Percentiles rank a stretch among this genome's conserved stretches.
Conservation (phyloP, 2,329 filamentous ascomycete species). For the Zymoseptoria brevis region DNA sequence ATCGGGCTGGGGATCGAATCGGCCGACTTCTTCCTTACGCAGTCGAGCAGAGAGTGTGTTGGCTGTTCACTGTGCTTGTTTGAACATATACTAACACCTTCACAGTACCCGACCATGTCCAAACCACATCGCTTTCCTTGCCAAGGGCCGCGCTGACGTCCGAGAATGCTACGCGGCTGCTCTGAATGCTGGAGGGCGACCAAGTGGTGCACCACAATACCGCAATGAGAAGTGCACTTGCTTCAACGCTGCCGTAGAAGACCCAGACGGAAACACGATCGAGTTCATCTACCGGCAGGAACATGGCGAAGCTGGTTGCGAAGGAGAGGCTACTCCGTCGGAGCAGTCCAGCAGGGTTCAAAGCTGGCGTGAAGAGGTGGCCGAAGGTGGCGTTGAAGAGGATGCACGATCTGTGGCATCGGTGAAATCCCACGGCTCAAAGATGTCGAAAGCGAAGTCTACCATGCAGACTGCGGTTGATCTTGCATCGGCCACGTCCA, state of each 20-base stretch:
- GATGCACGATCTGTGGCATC: constrained; percentile 20
- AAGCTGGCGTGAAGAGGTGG: constrained; percentile 37
- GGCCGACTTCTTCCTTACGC: constrained; percentile 57
- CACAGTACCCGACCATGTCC: constrained; percentile 23
- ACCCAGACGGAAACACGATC: constrained; percentile 77
- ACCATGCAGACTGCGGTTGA: constrained; percentile 19
- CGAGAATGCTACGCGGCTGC: constrained; percentile 64
- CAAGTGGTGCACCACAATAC: constrained; percentile 49
- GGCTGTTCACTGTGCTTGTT: not conserved
- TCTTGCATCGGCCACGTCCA: constrained; percentile 20
- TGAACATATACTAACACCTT: constrained; percentile 4
- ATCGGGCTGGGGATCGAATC: constrained; percentile 54
- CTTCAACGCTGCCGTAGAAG: constrained; percentile 58
- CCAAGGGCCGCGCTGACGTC: constrained; percentile 57
- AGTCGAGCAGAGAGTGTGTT: constrained; percentile 51
- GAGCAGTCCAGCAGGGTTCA: constrained; percentile 36
- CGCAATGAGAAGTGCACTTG: constrained; percentile 48
- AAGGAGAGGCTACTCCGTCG: constrained; percentile 29
- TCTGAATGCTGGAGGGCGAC: constrained; percentile 54
- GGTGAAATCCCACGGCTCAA: constrained; percentile 10
- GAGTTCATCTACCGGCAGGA: constrained; percentile 59
- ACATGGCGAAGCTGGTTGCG: constrained; percentile 28
- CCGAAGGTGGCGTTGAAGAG: constrained; percentile 16
- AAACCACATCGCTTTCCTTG: constrained; percentile 52
- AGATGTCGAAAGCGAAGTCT: constrained; percentile 17